Percentiles rank a stretch among this genome's conserved stretches.
phyloP scores from a whole-genome alignment of 2,329 filamentous ascomycete genomes.

The Claviceps africana region DNA sequence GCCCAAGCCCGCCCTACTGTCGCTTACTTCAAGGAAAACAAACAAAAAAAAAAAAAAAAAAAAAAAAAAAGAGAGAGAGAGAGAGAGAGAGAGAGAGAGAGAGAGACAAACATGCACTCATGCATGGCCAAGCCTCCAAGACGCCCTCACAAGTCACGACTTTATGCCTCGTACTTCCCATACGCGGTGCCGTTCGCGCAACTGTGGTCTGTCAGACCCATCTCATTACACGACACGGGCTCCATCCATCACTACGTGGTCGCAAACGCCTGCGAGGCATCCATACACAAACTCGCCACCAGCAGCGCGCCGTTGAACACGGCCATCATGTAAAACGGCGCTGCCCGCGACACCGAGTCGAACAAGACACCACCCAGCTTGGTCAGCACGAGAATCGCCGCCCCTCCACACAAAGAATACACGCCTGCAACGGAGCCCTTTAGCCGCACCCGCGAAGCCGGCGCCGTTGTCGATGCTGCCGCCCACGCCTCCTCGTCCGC shows the following conservation, averaged over 20 bases:
- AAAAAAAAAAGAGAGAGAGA: too few species aligned
- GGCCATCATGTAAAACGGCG: constrained; percentile 92
- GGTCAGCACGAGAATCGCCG: constrained; percentile 78
- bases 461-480: background rate
- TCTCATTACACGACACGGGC: constrained; percentile 1
- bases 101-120: background rate
- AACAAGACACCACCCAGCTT: constrained; percentile 83
- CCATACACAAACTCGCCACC: constrained; percentile 37
- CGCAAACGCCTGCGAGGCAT: constrained; percentile 28
- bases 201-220: too few species aligned
- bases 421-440: constrained; percentile 93
- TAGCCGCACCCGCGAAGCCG: constrained; percentile 41
- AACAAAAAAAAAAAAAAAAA: too few species aligned
- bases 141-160: background rate
- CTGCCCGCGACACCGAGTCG: constrained; percentile 56
- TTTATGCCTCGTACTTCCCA: background rate
- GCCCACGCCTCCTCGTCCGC: constrained; percentile 13
- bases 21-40: too few species aligned
- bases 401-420: constrained; percentile 82
- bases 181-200: background rate
- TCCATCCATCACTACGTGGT: constrained; percentile 2
- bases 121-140: background rate
- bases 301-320: constrained; percentile 67
- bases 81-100: too few species aligned
- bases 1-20: too few species aligned